Percentiles rank a stretch among this genome's conserved stretches.
Evolutionary conservation across 2,329 filamentous ascomycete species (phyloP).

Genomic region (Penicillium polonicum): DNA sequence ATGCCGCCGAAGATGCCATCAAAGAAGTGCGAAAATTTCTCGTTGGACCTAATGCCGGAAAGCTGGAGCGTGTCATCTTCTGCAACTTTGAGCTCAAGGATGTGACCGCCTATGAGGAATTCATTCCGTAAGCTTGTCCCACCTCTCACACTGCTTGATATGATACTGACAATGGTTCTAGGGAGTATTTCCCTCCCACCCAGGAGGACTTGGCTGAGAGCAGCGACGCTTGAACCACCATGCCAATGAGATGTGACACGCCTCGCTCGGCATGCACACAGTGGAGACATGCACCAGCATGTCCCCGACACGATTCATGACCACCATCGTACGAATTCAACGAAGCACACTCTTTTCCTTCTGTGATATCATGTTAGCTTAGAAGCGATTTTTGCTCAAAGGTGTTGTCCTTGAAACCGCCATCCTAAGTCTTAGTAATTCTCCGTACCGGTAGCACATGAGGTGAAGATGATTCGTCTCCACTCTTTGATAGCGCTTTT

Average conservation of each 20-base stretch:
- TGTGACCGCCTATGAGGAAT: conserved; percentile 66
- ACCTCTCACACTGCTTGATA: background rate
- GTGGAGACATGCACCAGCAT: background rate
- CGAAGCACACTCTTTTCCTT: background rate
- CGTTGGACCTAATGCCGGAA: conserved; percentile 41
- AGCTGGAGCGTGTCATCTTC: conserved; percentile 74
- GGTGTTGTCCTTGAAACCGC: background rate
- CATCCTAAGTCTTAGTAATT: background rate
- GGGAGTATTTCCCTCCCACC: conserved; percentile 51
- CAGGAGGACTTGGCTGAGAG: conserved; percentile 28
- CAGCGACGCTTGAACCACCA: background rate
- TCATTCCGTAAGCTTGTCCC: conserved; percentile 66
- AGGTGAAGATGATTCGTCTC: background rate
- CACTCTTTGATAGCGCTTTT: background rate
- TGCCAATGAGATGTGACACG: background rate
- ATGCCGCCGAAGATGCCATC: conserved; percentile 72
- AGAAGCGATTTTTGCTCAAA: background rate
- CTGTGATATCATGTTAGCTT: background rate
- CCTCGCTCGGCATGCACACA: background rate
- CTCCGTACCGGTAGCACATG: background rate
- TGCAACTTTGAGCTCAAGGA: conserved; percentile 82
- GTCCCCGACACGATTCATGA: background rate
- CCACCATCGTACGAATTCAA: background rate
- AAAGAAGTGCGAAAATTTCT: conserved; percentile 59
- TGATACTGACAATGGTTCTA: conserved; percentile 25